Percentiles rank a stretch among this genome's conserved stretches.
These are phyloP conservation scores for Acanthamoeba royreba DNA, from an alignment of 208 protist species.

Conservation along the genomic window DNA sequence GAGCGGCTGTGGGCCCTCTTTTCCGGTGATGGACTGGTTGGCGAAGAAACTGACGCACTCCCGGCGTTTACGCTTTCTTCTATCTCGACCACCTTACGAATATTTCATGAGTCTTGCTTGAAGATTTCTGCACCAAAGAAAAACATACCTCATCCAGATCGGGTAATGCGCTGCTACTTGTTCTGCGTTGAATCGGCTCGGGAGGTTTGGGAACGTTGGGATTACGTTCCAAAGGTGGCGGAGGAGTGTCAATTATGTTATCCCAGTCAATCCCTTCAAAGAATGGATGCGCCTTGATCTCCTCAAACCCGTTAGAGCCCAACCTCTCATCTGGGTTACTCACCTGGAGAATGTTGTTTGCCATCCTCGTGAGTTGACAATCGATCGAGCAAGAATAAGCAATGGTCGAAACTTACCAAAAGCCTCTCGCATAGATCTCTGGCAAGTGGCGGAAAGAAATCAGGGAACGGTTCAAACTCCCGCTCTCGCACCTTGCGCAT, in stretches of 20 bases:
- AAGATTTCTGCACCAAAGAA: background rate
- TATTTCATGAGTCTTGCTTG: background rate
- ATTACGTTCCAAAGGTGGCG: constrained; percentile 53
- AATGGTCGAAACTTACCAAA: background rate
- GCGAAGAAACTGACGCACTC: background rate
- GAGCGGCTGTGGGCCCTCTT: background rate
- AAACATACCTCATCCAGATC: background rate
- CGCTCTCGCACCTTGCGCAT: background rate
- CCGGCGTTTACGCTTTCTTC: background rate
- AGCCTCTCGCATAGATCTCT: background rate
- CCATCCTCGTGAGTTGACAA: background rate
- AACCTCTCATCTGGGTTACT: background rate
- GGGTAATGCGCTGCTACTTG: background rate
- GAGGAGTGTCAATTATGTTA: background rate
- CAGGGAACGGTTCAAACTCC: background rate
- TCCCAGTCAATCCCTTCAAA: constrained; percentile 79
- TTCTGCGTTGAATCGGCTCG: background rate
- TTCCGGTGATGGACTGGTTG: background rate
- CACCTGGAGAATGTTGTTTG: background rate
- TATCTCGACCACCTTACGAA: background rate
- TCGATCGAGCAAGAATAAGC: background rate
- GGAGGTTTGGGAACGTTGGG: background rate
- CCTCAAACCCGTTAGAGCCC: constrained; percentile 7
- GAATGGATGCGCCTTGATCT: constrained; percentile 77
- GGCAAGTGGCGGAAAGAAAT: background rate